Conservation (phyloP, 1,284 basidiomycete species). For the Coriolopsis trogii region DNA sequence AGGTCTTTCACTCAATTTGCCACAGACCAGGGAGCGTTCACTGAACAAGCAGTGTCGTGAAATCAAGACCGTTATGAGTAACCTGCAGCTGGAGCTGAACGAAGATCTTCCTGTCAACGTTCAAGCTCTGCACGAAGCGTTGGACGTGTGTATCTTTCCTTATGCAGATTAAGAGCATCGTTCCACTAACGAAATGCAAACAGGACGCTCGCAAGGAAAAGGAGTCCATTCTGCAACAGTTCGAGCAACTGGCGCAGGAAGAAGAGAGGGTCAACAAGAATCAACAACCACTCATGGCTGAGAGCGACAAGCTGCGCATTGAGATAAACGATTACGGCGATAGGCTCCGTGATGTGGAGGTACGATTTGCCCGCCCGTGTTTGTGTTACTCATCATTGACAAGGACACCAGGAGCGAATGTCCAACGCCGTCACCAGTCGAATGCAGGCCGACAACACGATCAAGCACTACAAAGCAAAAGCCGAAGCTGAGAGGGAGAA, state of each 20-base stretch:
- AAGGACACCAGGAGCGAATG: conserved; percentile 32
- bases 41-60: conserved; percentile 6
- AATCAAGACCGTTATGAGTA: conserved; percentile 38
- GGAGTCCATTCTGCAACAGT: conserved; percentile 50
- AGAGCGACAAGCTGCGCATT: conserved; percentile 48
- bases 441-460: conserved; percentile 48
- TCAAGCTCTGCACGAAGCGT: conserved; percentile 62
- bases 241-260: conserved; percentile 43
- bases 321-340: conserved; percentile 53
- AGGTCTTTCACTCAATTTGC: not conserved
- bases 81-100: conserved; percentile 62
- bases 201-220: conserved; percentile 63
- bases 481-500: conserved; percentile 38
- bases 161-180: not conserved
- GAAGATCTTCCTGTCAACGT: conserved; percentile 78
- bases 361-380: conserved; percentile 31
- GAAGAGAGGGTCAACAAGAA: conserved; percentile 46
- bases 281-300: conserved; percentile 42
- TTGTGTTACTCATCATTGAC: not conserved
- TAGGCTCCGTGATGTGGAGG: conserved; percentile 41
- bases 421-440: conserved; percentile 33
- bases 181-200: not conserved
- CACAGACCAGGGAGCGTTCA: conserved; percentile 14
- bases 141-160: conserved; percentile 41
- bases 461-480: conserved; percentile 46